These are phyloP conservation scores for Rhizopus sp. DNA, from an alignment of 371 early-diverging fungal genomes.

Conservation along the genomic window DNA sequence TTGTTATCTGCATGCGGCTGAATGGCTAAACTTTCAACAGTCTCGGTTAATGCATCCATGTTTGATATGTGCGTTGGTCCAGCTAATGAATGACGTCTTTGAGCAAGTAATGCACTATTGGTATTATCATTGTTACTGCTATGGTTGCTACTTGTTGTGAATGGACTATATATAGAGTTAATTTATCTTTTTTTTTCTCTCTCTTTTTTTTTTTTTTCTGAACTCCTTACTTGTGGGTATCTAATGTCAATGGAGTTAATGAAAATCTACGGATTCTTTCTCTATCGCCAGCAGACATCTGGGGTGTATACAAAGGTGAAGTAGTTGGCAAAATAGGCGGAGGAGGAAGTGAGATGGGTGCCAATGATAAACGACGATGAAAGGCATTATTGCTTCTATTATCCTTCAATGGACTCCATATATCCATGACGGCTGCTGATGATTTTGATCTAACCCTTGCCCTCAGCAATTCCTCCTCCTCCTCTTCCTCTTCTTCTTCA, in stretches of 20 bases:
- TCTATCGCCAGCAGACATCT: conserved; percentile 26
- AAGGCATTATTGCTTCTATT: conserved; percentile 2
- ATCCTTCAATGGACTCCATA: conserved; percentile 34
- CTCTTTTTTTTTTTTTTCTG: too few species aligned
- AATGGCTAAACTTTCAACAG: conserved; percentile 10
- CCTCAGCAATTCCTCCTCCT: not conserved
- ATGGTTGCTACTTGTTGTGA: not conserved
- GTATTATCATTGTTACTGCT: not conserved
- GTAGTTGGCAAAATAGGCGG: conserved; percentile 7
- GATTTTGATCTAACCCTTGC: conserved; percentile 38
- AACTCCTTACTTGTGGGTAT: not conserved
- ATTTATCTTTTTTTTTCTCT: not conserved
- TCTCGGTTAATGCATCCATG: conserved; percentile 10
- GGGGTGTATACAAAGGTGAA: conserved; percentile 4
- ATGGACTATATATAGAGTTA: not conserved
- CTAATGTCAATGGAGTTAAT: conserved; percentile 26
- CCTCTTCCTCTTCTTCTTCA: conserved; percentile 35
- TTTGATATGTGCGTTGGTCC: conserved; percentile 21
- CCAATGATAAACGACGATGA: conserved; percentile 8
- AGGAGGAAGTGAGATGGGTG: not conserved
- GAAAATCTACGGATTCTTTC: conserved; percentile 42
- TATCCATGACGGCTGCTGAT: conserved; percentile 40
- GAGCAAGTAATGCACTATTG: conserved; percentile 5
- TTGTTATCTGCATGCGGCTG: not conserved
- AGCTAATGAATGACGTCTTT: conserved; percentile 43